Conservation (phyloP, 192 early-diverging fungal genomes). For the Obelidium mucronatum region DNA sequence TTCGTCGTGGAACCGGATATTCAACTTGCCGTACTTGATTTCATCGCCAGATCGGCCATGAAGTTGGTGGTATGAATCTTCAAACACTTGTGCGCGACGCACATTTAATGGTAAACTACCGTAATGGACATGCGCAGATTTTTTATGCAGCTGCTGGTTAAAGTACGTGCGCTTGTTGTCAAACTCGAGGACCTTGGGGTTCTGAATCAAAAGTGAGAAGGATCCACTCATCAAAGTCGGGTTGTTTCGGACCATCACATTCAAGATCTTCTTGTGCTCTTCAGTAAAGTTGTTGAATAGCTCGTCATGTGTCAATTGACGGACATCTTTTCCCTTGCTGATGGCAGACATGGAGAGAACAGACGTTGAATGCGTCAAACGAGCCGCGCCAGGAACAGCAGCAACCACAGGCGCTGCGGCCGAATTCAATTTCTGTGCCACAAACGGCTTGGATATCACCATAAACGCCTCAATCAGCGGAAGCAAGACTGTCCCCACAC, state of each 20-base stretch:
- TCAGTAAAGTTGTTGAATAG: conserved; percentile 93
- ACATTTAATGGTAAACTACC: conserved; percentile 87
- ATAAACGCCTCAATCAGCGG: conserved; percentile 97
- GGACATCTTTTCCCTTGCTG: conserved; percentile 23
- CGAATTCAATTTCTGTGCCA: conserved; percentile 49
- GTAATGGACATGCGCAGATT: conserved; percentile 69
- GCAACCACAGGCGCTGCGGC: conserved; percentile 31
- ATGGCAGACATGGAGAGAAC: conserved; percentile 7
- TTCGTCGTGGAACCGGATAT: conserved; percentile 93
- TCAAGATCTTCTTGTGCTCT: conserved; percentile 94
- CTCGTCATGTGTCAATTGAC: conserved; percentile 53
- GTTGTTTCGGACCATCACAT: conserved; percentile 97
- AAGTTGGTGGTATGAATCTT: conserved; percentile 95
- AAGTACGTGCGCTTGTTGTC: conserved; percentile 99
- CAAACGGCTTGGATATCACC: conserved; percentile 96
- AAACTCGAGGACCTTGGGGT: conserved; percentile 97
- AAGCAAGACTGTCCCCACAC: conserved; percentile 90
- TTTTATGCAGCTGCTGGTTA: conserved; percentile 92
- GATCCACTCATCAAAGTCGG: conserved; percentile 95
- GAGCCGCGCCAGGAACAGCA: conserved; percentile 21
- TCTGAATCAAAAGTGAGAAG: conserved; percentile 94
- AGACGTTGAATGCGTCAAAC: conserved; percentile 20
- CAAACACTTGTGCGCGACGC: conserved; percentile 92
- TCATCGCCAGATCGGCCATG: conserved; percentile 90
- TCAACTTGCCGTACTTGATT: conserved; percentile 92